Base-by-base conservation (phyloP, 208 protist species). In the Trypanosoma cruzi region DNA sequence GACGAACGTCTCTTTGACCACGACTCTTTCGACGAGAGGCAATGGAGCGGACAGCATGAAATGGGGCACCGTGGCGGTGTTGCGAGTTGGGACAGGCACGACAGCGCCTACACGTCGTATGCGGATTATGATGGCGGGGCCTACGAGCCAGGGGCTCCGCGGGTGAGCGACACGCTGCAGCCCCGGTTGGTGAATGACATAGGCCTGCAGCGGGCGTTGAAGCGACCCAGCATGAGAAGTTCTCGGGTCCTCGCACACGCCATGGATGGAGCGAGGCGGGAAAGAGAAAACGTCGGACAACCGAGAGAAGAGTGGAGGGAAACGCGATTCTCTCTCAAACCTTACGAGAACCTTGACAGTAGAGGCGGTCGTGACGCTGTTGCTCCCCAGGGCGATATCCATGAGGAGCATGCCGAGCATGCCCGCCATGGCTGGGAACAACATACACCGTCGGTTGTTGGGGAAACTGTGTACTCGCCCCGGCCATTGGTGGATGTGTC, bases 151-250 rank as follows among this genome's bases (percentile, higher is more conserved):
- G n/a, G n/a, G n/a, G n/a, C 13, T 36, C 4, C 54, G 22, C 64
- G 64, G 24, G 64, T 69, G n/a, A 69, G 64, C 48, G 53, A 69
- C 6, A 61, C 22, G 14, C 37, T 69, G 37, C 64, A 52, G n/a
- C 64, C 64, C 4, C 50, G 24, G 1, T 18, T 48, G 2, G 40
- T 69, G 24, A 61, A 60, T 29, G 64, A 69, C 42, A 13, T 60
- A 24, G 54, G 54, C 0, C 28, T 69, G 37, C 40, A 56, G 24
- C 64, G 64, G 2, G 53, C 40, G 22, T 60, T 69, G 22, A 42
- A 49, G 13, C 28, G 54, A 40, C 7, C 18, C 8, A 50, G 32
- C 6, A 49, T 3, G 5, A 48, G 26, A 24, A 18, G 24, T 37
- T 29, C n/a, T 24, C 53, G 24, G 18, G 46, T 42, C 24, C 31